A percentile compares a stretch with the other conserved stretches of the same genome.
These are phyloP conservation scores for Westerdykella ornata DNA, from an alignment of 2,329 filamentous ascomycete species.

Conservation along the genomic window DNA sequence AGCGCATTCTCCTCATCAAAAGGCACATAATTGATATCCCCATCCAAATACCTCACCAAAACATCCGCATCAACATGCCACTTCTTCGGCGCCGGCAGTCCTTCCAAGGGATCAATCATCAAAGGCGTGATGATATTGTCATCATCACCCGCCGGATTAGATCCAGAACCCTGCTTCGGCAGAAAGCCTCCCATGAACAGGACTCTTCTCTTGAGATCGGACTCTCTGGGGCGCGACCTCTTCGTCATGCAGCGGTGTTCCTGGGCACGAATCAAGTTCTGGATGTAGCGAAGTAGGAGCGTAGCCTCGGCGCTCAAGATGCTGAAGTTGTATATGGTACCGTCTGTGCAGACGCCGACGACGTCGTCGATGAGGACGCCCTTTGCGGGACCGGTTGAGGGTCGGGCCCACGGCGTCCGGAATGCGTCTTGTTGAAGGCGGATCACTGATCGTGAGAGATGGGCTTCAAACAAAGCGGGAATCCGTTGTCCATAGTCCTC, in stretches of 20 bases:
- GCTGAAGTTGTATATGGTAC: conserved; percentile 53
- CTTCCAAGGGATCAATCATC: conserved; percentile 19
- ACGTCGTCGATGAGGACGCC: conserved; percentile 44
- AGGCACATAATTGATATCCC: conserved; percentile 4
- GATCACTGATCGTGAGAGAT: conserved; percentile 38
- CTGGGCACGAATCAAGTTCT: conserved; percentile 50
- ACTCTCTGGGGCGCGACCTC: conserved; percentile 7
- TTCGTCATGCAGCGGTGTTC: conserved; percentile 9
- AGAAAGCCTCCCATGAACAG: conserved; percentile 14
- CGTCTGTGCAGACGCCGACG: conserved; percentile 47
- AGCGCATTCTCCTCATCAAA: neutral
- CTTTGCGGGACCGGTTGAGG: conserved; percentile 8
- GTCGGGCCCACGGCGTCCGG: conserved; percentile 33
- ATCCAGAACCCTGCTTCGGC: no score
- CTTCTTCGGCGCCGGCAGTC: conserved; percentile 14
- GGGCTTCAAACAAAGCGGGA: conserved; percentile 38
- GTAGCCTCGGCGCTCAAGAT: conserved; percentile 58
- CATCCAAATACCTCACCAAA: conserved; percentile 28
- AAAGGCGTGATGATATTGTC: no score
- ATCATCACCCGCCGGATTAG: no score
- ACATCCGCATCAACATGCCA: conserved; percentile 42
- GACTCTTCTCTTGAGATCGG: conserved; percentile 7
- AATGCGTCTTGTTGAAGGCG: conserved; percentile 48
- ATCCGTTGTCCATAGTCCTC: conserved; percentile 16
- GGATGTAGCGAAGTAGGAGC: conserved; percentile 64